Evolutionary conservation across 805 yeast species (phyloP), one percentile per base, ranked within the genome.

Genomic region (Yarrowia bubula): DNA sequence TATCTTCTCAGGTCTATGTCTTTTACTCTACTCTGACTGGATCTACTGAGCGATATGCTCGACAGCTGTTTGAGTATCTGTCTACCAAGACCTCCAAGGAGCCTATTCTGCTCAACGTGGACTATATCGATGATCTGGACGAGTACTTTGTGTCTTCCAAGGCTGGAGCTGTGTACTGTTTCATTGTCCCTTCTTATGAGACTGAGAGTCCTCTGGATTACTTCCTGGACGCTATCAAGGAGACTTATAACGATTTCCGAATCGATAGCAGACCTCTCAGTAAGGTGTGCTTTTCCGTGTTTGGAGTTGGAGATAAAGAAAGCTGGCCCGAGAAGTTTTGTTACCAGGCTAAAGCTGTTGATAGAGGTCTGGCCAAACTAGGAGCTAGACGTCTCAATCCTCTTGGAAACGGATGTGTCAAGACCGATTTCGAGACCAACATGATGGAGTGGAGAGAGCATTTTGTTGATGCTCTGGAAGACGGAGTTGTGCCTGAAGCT

Each of bases 131-230:
- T 68, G 97, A 92, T 75, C 76, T 90, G 62, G 98, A 92, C 71
- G 88, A 88, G 66, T 92, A 84, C 74, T 92, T 92, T 73, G 79
- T 90, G 53, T 80, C 85, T 10, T 67, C 70, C 39, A 69, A 71
- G 35, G 63, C 70, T 33, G 75, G 75, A 4, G 81, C 85, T 64
- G 76, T 90, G 11, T 92, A 90, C 71, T 73, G 92, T 41, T 69
- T 92, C 66, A 90, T 92, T 14, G 78, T 92, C 37, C 98, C 98
- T 1, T 90, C 97, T 0, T 92, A 92, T 73, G 97, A 91, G 69
- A 89, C 92, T 0, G 98, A 92, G 74, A 89, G 96, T 1, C 97
- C 98, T 13, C 81, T 92, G 37, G 98, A 92, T 75, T 92, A 85
- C 72, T 90, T 91, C 74, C 77, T 92, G 65, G 96, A 90, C 70